Percentiles rank a stretch among this genome's conserved stretches.
Evolutionary conservation across 345 rosid genomes (phyloP).

Genomic region (Theobroma cacao): DNA sequence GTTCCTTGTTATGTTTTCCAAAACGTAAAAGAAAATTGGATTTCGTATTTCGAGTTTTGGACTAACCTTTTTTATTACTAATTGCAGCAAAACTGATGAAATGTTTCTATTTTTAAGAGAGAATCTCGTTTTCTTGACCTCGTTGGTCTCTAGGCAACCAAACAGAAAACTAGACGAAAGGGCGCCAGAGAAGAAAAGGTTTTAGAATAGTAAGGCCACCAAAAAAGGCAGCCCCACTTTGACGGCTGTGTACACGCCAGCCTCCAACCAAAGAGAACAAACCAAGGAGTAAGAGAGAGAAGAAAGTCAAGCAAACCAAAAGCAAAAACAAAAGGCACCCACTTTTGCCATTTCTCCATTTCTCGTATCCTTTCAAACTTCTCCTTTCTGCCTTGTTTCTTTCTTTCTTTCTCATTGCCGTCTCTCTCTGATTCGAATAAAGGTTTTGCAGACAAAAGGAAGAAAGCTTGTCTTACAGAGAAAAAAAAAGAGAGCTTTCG

Average conservation of each 20-base stretch:
- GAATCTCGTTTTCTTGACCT: background rate
- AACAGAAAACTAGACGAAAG: background rate
- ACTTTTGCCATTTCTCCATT: constrained; percentile 22
- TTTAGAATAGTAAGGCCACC: constrained; percentile 11
- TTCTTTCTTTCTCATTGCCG: constrained; percentile 7
- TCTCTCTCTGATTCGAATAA: constrained; percentile 20
- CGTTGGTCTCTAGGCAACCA: background rate
- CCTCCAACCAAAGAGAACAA: constrained; percentile 12
- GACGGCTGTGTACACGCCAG: constrained; percentile 26
- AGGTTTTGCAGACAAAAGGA: background rate
- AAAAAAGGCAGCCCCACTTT: background rate
- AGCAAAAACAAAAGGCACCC: constrained; percentile 10
- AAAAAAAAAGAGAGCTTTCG: background rate
- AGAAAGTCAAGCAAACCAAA: constrained; percentile 6
- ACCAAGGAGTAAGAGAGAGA: background rate
- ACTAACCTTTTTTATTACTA: no score
- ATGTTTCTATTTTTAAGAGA: no score
- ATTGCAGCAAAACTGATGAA: no score
- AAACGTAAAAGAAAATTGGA: no score
- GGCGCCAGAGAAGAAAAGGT: background rate
- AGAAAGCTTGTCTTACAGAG: background rate
- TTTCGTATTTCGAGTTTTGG: no score
- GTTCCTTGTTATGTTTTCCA: no score
- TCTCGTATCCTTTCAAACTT: constrained; percentile 9
- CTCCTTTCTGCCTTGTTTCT: background rate